Evolutionary conservation across 495 filamentous ascomycete genomes (phyloP).

Genomic region (Aspergillus ellipticus): DNA sequence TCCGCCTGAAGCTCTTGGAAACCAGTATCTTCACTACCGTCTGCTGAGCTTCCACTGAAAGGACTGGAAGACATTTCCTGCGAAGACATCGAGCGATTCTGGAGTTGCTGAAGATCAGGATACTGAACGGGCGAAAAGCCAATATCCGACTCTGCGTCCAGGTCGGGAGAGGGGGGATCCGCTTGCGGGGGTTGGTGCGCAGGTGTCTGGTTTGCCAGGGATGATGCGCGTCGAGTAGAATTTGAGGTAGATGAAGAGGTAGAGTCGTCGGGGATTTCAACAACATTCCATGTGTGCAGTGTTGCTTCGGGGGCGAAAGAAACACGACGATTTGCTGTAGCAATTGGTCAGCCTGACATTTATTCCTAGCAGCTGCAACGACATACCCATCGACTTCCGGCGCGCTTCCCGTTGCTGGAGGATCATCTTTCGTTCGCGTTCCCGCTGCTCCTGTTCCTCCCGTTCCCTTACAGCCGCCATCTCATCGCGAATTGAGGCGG

Average conservation of each 20-base stretch:
- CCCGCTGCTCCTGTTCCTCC: constrained; percentile 64
- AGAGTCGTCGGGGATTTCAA: constrained; percentile 83
- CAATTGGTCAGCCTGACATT: constrained; percentile 13
- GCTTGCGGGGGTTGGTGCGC: constrained; percentile 43
- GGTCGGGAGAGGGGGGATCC: constrained; percentile 63
- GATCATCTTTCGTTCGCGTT: constrained; percentile 63
- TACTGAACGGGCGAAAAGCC: constrained; percentile 67
- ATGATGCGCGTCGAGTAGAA: constrained; percentile 66
- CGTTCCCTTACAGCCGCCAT: constrained; percentile 70
- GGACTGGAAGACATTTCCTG: constrained; percentile 74
- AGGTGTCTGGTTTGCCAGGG: constrained; percentile 43
- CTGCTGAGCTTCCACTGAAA: constrained; percentile 64
- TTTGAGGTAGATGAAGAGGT: constrained; percentile 79
- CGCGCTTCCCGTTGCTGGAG: constrained; percentile 76
- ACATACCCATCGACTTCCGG: constrained; percentile 74
- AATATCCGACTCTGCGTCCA: constrained; percentile 55
- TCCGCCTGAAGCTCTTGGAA: constrained; percentile 44
- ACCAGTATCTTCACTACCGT: constrained; percentile 54
- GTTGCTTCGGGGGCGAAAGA: constrained; percentile 98
- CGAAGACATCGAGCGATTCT: constrained; percentile 16
- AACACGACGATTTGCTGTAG: constrained; percentile 77
- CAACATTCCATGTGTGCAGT: constrained; percentile 94
- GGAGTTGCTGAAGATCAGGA: constrained; percentile 58
- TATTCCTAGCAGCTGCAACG: not conserved
- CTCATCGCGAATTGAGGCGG: constrained; percentile 56